Evolutionary conservation across 2,329 filamentous ascomycete genomes (phyloP).

Genomic region (Alternaria angustiovoidea): DNA sequence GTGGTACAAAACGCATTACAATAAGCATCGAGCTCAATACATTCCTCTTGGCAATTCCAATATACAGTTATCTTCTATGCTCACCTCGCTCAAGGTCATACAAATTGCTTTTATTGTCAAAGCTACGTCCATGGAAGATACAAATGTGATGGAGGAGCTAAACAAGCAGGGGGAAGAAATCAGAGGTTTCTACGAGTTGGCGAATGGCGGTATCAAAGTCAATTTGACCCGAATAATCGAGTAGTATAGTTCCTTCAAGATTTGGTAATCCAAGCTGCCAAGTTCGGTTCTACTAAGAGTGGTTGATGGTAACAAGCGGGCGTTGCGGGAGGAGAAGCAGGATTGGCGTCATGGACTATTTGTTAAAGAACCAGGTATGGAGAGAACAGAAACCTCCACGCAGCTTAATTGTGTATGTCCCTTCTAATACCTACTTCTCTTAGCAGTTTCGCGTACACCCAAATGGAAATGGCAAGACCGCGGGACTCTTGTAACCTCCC

Average conservation of each 20-base stretch:
- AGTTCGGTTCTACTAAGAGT: too few species aligned
- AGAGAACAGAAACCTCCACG: too few species aligned
- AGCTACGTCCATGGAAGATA: neutral
- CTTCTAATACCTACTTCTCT: too few species aligned
- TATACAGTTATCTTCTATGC: neutral
- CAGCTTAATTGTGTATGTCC: too few species aligned
- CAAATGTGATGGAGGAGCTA: neutral
- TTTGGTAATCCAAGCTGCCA: neutral
- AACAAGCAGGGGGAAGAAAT: neutral
- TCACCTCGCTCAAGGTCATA: neutral
- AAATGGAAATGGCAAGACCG: constrained; percentile 52
- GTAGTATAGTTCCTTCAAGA: neutral
- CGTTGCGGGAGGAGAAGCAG: neutral
- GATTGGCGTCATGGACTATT: neutral
- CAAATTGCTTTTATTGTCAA: neutral
- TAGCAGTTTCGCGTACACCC: constrained; percentile 28
- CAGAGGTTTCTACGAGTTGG: neutral
- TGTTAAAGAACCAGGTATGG: neutral
- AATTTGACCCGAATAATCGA: neutral
- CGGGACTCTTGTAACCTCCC: constrained; percentile 58
- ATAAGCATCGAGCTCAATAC: neutral
- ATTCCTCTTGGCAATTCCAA: neutral
- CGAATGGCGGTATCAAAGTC: neutral
- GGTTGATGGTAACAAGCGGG: too few species aligned
- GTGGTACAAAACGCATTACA: neutral